Percentiles rank a stretch among this genome's conserved stretches.
These are phyloP conservation scores for Glonium stellatum DNA, from an alignment of 495 filamentous ascomycete genomes.

Conservation along the genomic window DNA sequence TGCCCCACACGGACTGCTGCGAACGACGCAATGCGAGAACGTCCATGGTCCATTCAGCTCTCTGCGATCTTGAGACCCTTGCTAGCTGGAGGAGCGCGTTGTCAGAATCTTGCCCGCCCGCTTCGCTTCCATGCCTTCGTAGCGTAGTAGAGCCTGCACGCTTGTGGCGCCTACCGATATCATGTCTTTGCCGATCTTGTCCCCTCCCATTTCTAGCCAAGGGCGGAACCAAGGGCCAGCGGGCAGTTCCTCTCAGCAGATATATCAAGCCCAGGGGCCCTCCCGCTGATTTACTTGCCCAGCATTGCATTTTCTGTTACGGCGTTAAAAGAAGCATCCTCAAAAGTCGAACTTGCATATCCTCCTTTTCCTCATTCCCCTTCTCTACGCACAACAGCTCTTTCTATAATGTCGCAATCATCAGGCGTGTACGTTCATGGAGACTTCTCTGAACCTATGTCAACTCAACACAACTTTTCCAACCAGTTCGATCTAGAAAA, in stretches of 20 bases:
- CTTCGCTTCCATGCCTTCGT: background rate
- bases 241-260: background rate
- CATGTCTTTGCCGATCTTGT: background rate
- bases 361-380: background rate
- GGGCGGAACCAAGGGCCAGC: background rate
- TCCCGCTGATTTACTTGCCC: background rate
- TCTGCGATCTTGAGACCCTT: background rate
- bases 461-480: slow-evolving; percentile 31
- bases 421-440: slow-evolving; percentile 25
- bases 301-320: background rate
- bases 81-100: background rate
- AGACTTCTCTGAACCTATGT: slow-evolving; percentile 24
- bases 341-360: background rate
- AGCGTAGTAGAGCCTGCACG: background rate
- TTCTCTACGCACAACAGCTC: background rate
- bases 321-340: background rate
- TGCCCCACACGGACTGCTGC: background rate
- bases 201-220: background rate
- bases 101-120: background rate
- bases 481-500: slow-evolving; percentile 28
- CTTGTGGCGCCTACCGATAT: slow-evolving; percentile 1
- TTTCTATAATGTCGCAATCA: slow-evolving; percentile 5
- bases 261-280: background rate
- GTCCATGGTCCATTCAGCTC: background rate
- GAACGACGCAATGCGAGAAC: background rate